Conservation (phyloP, 139 green algal species). For the Picochlorum costavermella region DNA sequence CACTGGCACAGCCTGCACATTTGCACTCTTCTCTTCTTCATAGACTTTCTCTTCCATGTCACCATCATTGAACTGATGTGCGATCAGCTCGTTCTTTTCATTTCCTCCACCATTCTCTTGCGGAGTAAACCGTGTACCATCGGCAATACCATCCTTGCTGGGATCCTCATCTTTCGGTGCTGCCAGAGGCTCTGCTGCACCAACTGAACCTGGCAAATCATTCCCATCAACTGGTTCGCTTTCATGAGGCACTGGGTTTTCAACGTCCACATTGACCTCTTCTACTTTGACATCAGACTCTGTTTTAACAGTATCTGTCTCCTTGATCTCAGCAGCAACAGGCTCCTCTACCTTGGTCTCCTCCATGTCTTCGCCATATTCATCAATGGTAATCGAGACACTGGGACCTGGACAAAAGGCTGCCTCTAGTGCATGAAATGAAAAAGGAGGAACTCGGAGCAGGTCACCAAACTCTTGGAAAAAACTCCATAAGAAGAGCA, state of each 20-base stretch:
- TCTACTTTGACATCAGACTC: not conserved
- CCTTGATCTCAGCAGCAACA: not conserved
- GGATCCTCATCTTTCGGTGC: not conserved
- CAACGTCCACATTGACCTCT: not conserved
- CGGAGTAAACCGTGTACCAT: not conserved
- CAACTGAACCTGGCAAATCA: too few relatives aligned
- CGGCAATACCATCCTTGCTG: not conserved
- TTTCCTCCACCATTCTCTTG: not conserved
- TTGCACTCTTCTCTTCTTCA: conserved; percentile 3
- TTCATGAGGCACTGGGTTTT: not conserved
- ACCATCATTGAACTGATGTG: not conserved
- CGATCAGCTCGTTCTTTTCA: not conserved
- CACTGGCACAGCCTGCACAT: not conserved
- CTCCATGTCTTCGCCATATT: not conserved
- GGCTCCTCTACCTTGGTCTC: not conserved
- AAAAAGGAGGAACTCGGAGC: conserved; percentile 57
- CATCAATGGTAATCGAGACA: not conserved
- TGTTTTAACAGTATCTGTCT: not conserved
- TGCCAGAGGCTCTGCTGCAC: too few relatives aligned
- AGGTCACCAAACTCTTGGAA: conserved; percentile 46
- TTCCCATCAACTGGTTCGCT: not conserved
- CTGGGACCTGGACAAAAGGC: conserved; percentile 51
- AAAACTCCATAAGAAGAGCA: conserved; percentile 65
- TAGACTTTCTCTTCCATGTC: not conserved
- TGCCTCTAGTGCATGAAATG: conserved; percentile 58